A percentile compares a stretch with the other conserved stretches of the same genome.
Conservation (phyloP, 257 asterid species). For the Solanum medicagineum region DNA sequence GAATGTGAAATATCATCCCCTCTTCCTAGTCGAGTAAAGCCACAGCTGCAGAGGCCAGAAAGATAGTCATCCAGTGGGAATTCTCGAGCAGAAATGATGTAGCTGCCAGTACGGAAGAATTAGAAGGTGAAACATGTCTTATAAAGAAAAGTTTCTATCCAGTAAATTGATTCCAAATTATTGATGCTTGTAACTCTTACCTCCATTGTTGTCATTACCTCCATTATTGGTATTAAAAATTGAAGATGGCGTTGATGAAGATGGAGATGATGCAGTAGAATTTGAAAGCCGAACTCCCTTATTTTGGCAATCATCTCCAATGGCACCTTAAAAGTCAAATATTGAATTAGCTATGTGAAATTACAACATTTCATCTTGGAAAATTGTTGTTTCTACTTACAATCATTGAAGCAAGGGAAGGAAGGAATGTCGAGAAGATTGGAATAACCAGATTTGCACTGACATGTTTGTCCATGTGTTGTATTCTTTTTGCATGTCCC, state of each 20-base stretch:
- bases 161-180: neutral
- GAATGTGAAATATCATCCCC: neutral
- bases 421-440: constrained; percentile 43
- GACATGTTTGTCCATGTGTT: constrained; percentile 41
- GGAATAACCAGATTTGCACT: constrained; percentile 43
- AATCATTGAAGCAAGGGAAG: constrained; percentile 64
- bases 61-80: constrained; percentile 31
- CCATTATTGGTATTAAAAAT: neutral
- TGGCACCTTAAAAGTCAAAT: constrained; percentile 33
- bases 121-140: neutral
- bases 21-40: constrained; percentile 15
- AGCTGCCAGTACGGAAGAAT: constrained; percentile 19
- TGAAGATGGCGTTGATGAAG: constrained; percentile 8
- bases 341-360: neutral
- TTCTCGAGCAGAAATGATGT: constrained; percentile 19
- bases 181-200: neutral
- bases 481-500: constrained; percentile 42
- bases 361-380: neutral
- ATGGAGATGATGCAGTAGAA: constrained; percentile 28
- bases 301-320: constrained; percentile 46
- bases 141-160: neutral
- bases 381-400: constrained; percentile 18
- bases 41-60: constrained; percentile 15
- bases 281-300: constrained; percentile 34
- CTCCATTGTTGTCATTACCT: neutral